Base-by-base conservation (phyloP, 805 yeast genomes). In the Sugiyamaella valdiviana region DNA sequence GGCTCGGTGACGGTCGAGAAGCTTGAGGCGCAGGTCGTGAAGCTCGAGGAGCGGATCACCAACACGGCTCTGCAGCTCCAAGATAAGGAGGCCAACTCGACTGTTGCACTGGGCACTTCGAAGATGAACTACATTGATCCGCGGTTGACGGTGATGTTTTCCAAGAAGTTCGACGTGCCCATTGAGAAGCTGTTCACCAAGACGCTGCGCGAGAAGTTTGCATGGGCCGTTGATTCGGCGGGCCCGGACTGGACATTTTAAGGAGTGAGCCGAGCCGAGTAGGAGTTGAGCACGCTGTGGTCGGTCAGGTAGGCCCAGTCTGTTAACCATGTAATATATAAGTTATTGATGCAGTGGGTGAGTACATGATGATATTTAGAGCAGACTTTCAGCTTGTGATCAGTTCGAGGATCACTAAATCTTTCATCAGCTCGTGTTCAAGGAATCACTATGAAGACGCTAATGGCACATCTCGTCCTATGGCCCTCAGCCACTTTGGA, bases 111-210 rank as follows among this genome's bases (percentile, higher is more conserved):
- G 56, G 89, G 95, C 42, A 91, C 98, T 0, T 86, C 95, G 21
- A 91, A 91, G 71, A 80, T 86, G 75, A 91, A 91, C 66, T 91
- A 91, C 72, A 91, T 91, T 51, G 98, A 91, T 66, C 98, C 98
- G 21, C 75, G 98, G 55, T 71, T 91, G 57, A 81, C 95, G 0
- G 96, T 88, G 20, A 80, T 85, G 76, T 91, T 89, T 62, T 78
- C 95, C 45, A 90, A 89, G 66, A 85, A 81, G 66, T 88, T 71
- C 63, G 74, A 79, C 47, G 96, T 91, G 17, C 98, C 98, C 6
- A 83, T 91, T 47, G 97, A 91, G 66, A 90, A 86, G 66, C 72
- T 91, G 38, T 89, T 91, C 58, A 84, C 96, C 10, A 90, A 89
- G 69, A 86, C 98, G 0, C 71, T 91, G 47, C 72, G 97, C 52